These are phyloP conservation scores for Tolypocladium inflatum DNA, from an alignment of 2,329 filamentous ascomycete species.

Conservation along the genomic window DNA sequence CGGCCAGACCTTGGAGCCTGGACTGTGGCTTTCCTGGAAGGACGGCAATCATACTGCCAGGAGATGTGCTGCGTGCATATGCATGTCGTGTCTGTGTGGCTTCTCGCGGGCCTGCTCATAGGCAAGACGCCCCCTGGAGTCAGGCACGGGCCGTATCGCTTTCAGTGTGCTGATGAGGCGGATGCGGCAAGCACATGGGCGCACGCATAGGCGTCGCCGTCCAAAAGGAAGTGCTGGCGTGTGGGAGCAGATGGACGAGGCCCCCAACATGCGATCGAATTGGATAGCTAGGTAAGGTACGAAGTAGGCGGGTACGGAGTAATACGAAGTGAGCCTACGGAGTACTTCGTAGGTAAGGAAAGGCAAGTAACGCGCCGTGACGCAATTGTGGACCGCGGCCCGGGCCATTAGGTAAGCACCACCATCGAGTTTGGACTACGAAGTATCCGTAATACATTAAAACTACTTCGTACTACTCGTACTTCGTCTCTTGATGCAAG, in stretches of 20 bases:
- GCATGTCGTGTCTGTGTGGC: not conserved
- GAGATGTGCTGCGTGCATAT: not conserved
- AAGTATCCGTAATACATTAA: too few relatives aligned
- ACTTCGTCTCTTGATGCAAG: not conserved
- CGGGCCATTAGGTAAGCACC: not conserved
- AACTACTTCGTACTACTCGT: not conserved
- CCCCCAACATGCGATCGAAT: not conserved
- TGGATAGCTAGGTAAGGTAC: not conserved
- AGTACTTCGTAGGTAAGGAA: not conserved
- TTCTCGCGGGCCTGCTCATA: not conserved
- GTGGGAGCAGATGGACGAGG: not conserved
- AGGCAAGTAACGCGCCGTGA: not conserved
- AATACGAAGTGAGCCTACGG: too few relatives aligned
- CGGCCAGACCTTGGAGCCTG: conserved; percentile 68
- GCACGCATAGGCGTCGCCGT: not conserved
- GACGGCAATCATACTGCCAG: conserved; percentile 60
- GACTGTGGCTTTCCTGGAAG: conserved; percentile 71
- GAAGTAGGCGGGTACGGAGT: too few relatives aligned
- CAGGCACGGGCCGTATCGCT: not conserved
- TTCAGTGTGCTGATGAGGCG: not conserved
- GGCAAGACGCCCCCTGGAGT: not conserved
- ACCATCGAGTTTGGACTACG: too few relatives aligned
- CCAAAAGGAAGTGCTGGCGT: not conserved
- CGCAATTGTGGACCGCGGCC: not conserved
- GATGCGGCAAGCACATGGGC: not conserved